A percentile compares a stretch with the other conserved stretches of the same genome.
Evolutionary conservation across 2,329 filamentous ascomycete species (phyloP).

Genomic region (Penicillium paneum): DNA sequence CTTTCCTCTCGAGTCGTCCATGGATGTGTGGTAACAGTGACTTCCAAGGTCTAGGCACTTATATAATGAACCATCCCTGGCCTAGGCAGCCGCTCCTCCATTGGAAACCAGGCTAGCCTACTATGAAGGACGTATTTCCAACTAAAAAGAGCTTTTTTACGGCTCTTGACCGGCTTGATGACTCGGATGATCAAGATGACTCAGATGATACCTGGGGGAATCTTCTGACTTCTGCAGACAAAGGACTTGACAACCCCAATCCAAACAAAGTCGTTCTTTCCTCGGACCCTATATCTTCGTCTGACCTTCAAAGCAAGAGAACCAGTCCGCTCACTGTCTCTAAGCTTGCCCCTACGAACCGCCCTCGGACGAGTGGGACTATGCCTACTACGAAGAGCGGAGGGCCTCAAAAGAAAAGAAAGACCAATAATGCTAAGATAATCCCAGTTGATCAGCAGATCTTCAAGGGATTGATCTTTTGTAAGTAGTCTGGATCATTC

Average conservation of each 20-base stretch:
- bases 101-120: constrained; percentile 15
- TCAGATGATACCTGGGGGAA: constrained; percentile 20
- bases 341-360: constrained; percentile 8
- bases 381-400: constrained; percentile 13
- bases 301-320: not conserved
- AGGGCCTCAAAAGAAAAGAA: constrained; percentile 24
- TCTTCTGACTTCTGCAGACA: not conserved
- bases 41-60: not conserved
- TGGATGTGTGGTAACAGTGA: not conserved
- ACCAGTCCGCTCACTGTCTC: not conserved
- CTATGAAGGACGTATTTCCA: constrained; percentile 17
- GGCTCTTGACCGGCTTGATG: constrained; percentile 34
- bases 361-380: constrained; percentile 12
- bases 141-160: constrained; percentile 38
- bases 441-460: constrained; percentile 56
- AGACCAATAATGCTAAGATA: constrained; percentile 41
- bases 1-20: not conserved
- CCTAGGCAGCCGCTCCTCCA: constrained; percentile 3
- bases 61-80: constrained; percentile 16
- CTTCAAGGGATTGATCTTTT: constrained; percentile 62
- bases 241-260: not conserved
- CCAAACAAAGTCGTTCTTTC: not conserved
- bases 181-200: constrained; percentile 27
- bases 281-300: constrained; percentile 5
- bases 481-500: constrained; percentile 28